These are phyloP conservation scores for Phytophthora tubulina DNA, from an alignment of 352 stramenopile species.

Conservation along the genomic window DNA sequence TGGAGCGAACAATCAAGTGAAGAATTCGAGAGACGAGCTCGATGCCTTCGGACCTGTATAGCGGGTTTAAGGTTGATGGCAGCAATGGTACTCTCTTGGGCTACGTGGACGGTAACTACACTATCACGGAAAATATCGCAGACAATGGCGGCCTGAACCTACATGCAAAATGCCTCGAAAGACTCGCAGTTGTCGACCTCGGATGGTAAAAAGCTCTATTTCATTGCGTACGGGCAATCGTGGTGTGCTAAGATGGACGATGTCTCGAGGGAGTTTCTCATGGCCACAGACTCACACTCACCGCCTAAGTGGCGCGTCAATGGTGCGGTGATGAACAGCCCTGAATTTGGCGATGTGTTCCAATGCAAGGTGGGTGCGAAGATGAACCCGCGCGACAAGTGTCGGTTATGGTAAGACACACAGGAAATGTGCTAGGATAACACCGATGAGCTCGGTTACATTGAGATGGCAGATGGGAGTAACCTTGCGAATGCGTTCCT, in stretches of 20 bases:
- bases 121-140: neutral
- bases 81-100: too few species aligned
- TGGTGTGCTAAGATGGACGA: neutral
- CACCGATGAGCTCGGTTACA: too few species aligned
- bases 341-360: neutral
- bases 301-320: neutral
- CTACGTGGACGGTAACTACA: neutral
- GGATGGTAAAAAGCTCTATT: neutral
- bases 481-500: too few species aligned
- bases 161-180: neutral
- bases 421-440: too few species aligned
- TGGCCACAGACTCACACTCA: neutral
- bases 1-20: too few species aligned
- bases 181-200: neutral
- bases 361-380: neutral
- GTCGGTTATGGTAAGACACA: neutral
- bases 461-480: too few species aligned
- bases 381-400: neutral
- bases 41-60: too few species aligned
- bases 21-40: too few species aligned
- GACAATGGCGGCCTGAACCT: neutral
- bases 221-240: neutral
- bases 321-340: neutral
- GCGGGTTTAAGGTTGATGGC: too few species aligned
- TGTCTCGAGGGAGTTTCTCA: neutral